A percentile compares a stretch with the other conserved stretches of the same genome.
These are phyloP conservation scores for Neurospora sp. DNA, from an alignment of 495 filamentous ascomycete species.

Conservation along the genomic window DNA sequence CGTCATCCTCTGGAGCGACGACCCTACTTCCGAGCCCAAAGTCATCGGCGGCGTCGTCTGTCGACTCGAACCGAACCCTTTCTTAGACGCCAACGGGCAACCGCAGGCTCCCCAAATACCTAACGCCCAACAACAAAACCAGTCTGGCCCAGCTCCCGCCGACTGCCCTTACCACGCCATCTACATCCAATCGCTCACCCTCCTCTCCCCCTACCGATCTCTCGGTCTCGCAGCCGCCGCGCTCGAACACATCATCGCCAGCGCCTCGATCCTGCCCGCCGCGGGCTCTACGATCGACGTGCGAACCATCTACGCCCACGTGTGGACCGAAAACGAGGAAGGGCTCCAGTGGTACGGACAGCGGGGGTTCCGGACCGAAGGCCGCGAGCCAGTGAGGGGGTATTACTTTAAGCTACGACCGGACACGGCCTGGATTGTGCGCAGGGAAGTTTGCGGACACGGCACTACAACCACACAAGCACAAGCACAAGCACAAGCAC, in stretches of 20 bases:
- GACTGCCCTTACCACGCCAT: constrained; percentile 37
- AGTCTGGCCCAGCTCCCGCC: constrained; percentile 1
- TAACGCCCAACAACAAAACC: background rate
- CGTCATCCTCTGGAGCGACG: constrained; percentile 50
- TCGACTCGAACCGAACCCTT: constrained; percentile 51
- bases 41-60: constrained; percentile 79
- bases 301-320: constrained; percentile 65
- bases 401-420: constrained; percentile 86
- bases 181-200: constrained; percentile 80
- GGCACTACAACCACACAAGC: background rate
- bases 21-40: constrained; percentile 33
- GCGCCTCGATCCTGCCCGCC: constrained; percentile 24
- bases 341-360: constrained; percentile 76
- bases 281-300: constrained; percentile 36
- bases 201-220: constrained; percentile 72
- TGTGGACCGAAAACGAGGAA: constrained; percentile 87
- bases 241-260: constrained; percentile 46
- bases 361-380: constrained; percentile 59
- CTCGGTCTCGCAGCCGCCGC: constrained; percentile 71
- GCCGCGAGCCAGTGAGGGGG: constrained; percentile 44
- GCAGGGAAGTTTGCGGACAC: constrained; percentile 24
- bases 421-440: constrained; percentile 66
- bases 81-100: constrained; percentile 10
- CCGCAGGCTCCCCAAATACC: constrained; percentile 1
- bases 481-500: background rate